Conservation (phyloP, 2,329 filamentous ascomycete genomes). For the Sporothrix globosa region DNA sequence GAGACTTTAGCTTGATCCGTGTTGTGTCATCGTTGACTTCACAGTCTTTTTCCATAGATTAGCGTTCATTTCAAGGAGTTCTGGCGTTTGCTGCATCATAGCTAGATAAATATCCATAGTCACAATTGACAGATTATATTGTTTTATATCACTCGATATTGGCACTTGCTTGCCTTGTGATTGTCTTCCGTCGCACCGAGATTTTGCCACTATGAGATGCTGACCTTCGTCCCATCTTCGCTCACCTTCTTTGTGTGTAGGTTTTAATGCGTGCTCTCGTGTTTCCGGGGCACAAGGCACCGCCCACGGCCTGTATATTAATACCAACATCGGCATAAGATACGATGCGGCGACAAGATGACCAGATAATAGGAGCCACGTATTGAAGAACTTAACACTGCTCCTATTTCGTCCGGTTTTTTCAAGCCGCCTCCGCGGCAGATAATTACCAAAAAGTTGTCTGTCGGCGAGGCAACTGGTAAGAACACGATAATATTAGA, state of each 20-base stretch:
- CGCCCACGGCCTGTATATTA: constrained; percentile 18
- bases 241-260: neutral
- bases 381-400: neutral
- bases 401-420: neutral
- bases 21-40: too few species aligned
- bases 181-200: neutral
- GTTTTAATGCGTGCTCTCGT: neutral
- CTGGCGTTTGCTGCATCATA: neutral
- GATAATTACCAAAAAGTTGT: neutral
- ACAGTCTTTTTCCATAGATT: neutral
- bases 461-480: constrained; percentile 15
- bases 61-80: neutral
- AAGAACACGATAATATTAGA: neutral
- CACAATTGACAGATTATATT: neutral
- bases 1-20: too few species aligned
- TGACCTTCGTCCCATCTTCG: neutral
- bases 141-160: neutral
- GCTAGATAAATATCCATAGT: neutral
- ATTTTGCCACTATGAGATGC: neutral
- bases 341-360: constrained; percentile 10
- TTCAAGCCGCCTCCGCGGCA: neutral
- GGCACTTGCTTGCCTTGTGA: neutral
- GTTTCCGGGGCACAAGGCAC: constrained; percentile 14
- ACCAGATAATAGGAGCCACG: neutral
- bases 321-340: constrained; percentile 26